Evolutionary conservation across 2,329 filamentous ascomycete species (phyloP).

Genomic region (Colletotrichum kahawae): DNA sequence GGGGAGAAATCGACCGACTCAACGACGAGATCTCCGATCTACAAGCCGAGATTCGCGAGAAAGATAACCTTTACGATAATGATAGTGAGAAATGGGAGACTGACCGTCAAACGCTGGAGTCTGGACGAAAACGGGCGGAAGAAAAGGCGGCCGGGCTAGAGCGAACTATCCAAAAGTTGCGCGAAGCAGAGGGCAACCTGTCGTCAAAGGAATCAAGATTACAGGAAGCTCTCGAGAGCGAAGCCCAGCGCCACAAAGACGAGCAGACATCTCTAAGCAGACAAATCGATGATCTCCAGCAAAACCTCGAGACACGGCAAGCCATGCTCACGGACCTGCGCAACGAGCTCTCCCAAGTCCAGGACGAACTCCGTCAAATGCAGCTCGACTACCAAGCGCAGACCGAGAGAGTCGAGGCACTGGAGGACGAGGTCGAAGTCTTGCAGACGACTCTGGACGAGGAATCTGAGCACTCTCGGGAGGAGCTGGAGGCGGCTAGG

Average conservation of each 20-base stretch:
- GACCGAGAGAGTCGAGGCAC: constrained; percentile 66
- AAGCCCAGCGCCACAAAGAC: constrained; percentile 72
- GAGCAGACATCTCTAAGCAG: constrained; percentile 73
- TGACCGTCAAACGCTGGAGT: constrained; percentile 67
- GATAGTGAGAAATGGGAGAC: constrained; percentile 77
- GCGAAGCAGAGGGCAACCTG: constrained; percentile 69
- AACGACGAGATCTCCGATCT: constrained; percentile 66
- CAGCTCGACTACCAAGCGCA: constrained; percentile 67
- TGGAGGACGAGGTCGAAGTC: constrained; percentile 81
- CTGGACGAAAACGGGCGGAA: constrained; percentile 70
- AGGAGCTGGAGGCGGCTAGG: constrained; percentile 48
- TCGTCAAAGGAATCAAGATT: constrained; percentile 72
- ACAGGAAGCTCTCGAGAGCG: constrained; percentile 71
- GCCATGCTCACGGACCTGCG: constrained; percentile 69
- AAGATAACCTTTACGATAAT: constrained; percentile 72
- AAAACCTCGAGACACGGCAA: constrained; percentile 72
- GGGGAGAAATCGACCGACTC: constrained; percentile 53
- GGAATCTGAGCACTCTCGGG: constrained; percentile 64
- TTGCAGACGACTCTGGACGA: constrained; percentile 70
- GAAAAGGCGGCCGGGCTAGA: constrained; percentile 72
- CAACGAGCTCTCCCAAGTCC: constrained; percentile 67
- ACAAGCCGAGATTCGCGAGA: constrained; percentile 70
- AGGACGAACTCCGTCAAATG: constrained; percentile 73
- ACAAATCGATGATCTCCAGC: constrained; percentile 78
- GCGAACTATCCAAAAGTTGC: constrained; percentile 72